Evolutionary conservation across 441 rosid genomes (phyloP).

Genomic region (Omphalea diandra): DNA sequence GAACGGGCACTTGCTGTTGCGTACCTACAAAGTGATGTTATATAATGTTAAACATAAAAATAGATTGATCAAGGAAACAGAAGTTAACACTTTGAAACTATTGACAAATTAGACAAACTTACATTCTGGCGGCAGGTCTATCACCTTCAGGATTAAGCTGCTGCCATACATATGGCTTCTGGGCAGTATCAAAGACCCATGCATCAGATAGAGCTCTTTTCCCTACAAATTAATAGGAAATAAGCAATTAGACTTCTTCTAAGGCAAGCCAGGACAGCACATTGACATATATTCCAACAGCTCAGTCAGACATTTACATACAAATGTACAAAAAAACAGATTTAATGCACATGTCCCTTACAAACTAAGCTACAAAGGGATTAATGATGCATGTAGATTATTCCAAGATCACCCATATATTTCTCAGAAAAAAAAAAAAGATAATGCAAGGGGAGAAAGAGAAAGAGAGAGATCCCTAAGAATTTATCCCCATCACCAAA

Average conservation of each 20-base stretch:
- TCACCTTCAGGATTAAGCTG: slow-evolving; percentile 91
- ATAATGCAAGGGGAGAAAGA: too few relatives aligned
- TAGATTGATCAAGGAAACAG: slow-evolving; percentile 4
- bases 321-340: neutral
- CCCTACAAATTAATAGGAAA: slow-evolving; percentile 42
- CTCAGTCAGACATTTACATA: neutral
- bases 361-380: slow-evolving; percentile 8
- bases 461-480: neutral
- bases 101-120: slow-evolving; percentile 35
- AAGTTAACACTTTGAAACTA: slow-evolving; percentile 20
- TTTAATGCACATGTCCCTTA: neutral
- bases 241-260: neutral
- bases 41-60: slow-evolving; percentile 20
- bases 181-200: slow-evolving; percentile 97
- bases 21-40: slow-evolving; percentile 56
- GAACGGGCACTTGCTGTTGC: slow-evolving; percentile 97
- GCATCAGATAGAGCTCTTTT: slow-evolving; percentile 95
- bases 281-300: neutral
- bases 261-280: slow-evolving; percentile 1
- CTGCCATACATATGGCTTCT: slow-evolving; percentile 96
- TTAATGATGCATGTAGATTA: neutral
- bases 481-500: neutral
- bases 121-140: slow-evolving; percentile 95
- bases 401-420: neutral
- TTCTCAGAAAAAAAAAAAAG: neutral